Evolutionary conservation across 108 stramenopile species (phyloP).

Genomic region (Nitzschia palea): DNA sequence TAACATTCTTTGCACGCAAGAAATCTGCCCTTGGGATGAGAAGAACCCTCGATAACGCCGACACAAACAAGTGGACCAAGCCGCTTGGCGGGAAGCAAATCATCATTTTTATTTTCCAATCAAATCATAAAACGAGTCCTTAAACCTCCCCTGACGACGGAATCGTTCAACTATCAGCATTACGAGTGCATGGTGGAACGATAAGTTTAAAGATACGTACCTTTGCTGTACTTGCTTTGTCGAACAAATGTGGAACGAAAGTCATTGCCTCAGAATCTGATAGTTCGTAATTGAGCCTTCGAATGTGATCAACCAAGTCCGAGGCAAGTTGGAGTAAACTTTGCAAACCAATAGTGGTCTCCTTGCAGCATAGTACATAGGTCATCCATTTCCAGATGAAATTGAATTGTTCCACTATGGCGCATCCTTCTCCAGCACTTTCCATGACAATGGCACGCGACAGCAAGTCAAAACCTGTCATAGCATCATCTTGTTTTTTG

Average conservation of each 20-base stretch:
- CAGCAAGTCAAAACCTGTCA: conserved; percentile 63
- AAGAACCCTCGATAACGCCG: conserved; percentile 62
- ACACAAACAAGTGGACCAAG: conserved; percentile 75
- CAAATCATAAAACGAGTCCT: conserved; percentile 57
- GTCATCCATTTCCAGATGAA: conserved; percentile 76
- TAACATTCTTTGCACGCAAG: conserved; percentile 59
- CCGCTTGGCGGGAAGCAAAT: conserved; percentile 44
- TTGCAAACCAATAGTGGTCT: conserved; percentile 74
- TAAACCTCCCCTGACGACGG: conserved; percentile 52
- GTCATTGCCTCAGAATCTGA: conserved; percentile 59
- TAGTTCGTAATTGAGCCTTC: conserved; percentile 45
- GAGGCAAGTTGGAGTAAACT: conserved; percentile 53
- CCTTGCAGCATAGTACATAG: conserved; percentile 66
- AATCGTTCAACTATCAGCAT: too few relatives aligned
- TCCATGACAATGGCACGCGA: conserved; percentile 56
- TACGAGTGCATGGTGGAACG: too few relatives aligned
- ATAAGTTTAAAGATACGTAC: too few relatives aligned
- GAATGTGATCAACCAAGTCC: conserved; percentile 44
- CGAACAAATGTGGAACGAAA: conserved; percentile 72
- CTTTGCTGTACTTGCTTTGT: conserved; percentile 79
- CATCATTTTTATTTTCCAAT: conserved; percentile 42
- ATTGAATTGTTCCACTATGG: conserved; percentile 64
- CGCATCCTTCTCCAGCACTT: conserved; percentile 33
- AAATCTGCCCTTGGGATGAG: conserved; percentile 58
- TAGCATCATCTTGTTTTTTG: conserved; percentile 74